These are phyloP conservation scores for Tylopilus sp. DNA, from an alignment of 768 basidiomycete species.

Conservation along the genomic window DNA sequence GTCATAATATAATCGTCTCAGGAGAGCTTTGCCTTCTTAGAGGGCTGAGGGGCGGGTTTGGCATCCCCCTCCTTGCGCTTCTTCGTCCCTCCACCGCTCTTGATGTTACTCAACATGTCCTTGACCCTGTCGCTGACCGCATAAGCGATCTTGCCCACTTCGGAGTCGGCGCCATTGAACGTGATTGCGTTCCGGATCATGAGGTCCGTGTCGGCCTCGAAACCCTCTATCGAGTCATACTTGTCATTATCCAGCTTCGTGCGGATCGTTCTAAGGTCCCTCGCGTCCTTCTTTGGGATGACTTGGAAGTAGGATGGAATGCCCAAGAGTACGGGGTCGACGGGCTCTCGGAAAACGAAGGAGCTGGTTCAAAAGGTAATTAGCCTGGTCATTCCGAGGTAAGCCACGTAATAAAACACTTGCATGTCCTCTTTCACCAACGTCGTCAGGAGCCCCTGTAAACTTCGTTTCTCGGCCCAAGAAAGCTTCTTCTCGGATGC, in stretches of 20 bases:
- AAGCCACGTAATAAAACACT: conserved; percentile 19
- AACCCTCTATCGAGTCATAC: conserved; percentile 72
- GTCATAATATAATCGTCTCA: conserved; percentile 37
- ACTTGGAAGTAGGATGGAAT: conserved; percentile 89
- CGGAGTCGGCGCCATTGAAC: conserved; percentile 83
- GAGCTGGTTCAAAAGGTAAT: conserved; percentile 41
- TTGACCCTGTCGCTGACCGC: conserved; percentile 48
- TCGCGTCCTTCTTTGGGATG: conserved; percentile 80
- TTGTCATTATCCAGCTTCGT: conserved; percentile 78
- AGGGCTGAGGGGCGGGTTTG: conserved; percentile 56
- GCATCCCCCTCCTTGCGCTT: conserved; percentile 71
- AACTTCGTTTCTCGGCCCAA: conserved; percentile 73
- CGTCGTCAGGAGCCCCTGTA: conserved; percentile 66
- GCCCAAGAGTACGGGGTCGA: conserved; percentile 79
- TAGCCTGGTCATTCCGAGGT: neutral
- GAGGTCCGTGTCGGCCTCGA: conserved; percentile 81
- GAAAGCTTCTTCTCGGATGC: conserved; percentile 68
- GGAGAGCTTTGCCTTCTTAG: conserved; percentile 64
- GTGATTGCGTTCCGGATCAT: conserved; percentile 87
- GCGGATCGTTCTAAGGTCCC: conserved; percentile 82
- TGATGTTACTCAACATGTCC: conserved; percentile 48
- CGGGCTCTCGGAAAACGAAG: conserved; percentile 77
- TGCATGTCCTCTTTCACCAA: conserved; percentile 68
- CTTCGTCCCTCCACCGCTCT: conserved; percentile 46
- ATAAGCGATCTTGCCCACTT: conserved; percentile 66